These are phyloP conservation scores for Serendipita sp. DNA, from an alignment of 768 basidiomycete genomes.

Conservation along the genomic window DNA sequence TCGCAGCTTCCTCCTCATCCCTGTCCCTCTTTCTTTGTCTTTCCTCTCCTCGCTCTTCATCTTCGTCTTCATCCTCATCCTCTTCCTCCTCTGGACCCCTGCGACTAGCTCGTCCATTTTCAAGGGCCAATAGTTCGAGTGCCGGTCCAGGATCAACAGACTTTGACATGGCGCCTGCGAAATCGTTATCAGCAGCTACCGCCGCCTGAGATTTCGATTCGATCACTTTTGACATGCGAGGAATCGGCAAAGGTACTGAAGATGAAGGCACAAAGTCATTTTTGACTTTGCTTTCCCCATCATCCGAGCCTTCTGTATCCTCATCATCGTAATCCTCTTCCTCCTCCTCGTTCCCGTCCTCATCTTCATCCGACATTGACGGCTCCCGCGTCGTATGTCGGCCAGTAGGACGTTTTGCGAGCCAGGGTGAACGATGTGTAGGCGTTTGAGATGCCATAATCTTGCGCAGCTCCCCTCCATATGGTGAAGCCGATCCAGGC, in stretches of 20 bases:
- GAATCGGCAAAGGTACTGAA: background rate
- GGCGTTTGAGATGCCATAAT: conserved; percentile 1
- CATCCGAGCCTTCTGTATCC: background rate
- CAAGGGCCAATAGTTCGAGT: background rate
- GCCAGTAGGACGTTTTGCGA: background rate
- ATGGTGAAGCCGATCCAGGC: background rate
- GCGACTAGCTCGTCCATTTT: background rate
- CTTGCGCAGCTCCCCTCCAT: background rate
- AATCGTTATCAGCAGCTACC: background rate
- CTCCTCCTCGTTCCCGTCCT: background rate
- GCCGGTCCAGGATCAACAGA: background rate
- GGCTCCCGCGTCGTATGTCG: background rate
- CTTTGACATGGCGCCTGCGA: background rate
- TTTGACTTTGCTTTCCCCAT: background rate
- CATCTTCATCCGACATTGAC: background rate
- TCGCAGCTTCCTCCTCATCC: background rate
- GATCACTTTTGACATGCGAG: background rate
- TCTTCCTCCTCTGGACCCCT: background rate
- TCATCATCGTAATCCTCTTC: background rate
- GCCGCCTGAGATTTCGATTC: background rate
- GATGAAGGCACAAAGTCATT: background rate
- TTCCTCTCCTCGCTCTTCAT: background rate
- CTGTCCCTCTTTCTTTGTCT: background rate
- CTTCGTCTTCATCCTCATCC: background rate
- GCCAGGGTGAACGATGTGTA: background rate